Evolutionary conservation across 164 flowering plant species (phyloP).

Genomic region (Santalum album): DNA sequence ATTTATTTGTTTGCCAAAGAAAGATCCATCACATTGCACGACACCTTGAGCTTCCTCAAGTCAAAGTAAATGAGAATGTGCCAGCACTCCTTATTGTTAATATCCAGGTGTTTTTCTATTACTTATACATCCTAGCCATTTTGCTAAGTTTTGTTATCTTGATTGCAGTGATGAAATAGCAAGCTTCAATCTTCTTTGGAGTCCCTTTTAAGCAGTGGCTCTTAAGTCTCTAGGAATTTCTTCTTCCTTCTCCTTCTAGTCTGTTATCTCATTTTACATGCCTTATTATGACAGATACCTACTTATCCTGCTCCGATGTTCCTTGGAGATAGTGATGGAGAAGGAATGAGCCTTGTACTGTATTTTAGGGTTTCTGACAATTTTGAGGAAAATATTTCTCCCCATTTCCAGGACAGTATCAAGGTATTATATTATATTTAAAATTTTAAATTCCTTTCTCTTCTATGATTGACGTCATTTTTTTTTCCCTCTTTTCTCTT

Average conservation of each 20-base stretch:
- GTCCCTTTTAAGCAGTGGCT: too few relatives aligned
- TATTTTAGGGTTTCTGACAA: slow-evolving; percentile 74
- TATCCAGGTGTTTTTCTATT: slow-evolving; percentile 56
- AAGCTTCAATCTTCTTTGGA: too few relatives aligned
- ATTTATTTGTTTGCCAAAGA: slow-evolving; percentile 59
- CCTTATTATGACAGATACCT: slow-evolving; percentile 62
- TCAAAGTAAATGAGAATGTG: slow-evolving; percentile 45
- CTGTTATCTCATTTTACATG: slow-evolving; percentile 5
- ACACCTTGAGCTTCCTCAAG: slow-evolving; percentile 80
- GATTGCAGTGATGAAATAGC: too few relatives aligned
- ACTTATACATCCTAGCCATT: too few relatives aligned
- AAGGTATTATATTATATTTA: slow-evolving; percentile 31
- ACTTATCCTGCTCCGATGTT: slow-evolving; percentile 89
- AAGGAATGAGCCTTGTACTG: slow-evolving; percentile 88
- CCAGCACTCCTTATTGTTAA: slow-evolving; percentile 88
- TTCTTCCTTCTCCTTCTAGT: neutral
- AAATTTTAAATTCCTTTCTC: neutral
- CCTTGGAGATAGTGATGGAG: slow-evolving; percentile 81
- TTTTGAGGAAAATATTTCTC: slow-evolving; percentile 52
- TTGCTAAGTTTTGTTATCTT: too few relatives aligned
- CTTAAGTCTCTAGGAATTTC: too few relatives aligned
- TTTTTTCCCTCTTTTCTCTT: too few relatives aligned
- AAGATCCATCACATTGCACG: slow-evolving; percentile 92
- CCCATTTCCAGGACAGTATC: slow-evolving; percentile 60
- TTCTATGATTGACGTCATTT: too few relatives aligned